Evolutionary conservation across 2,329 filamentous ascomycete genomes (phyloP), one percentile per base, ranked within the genome.

Genomic region (Aspergillus neoniger): DNA sequence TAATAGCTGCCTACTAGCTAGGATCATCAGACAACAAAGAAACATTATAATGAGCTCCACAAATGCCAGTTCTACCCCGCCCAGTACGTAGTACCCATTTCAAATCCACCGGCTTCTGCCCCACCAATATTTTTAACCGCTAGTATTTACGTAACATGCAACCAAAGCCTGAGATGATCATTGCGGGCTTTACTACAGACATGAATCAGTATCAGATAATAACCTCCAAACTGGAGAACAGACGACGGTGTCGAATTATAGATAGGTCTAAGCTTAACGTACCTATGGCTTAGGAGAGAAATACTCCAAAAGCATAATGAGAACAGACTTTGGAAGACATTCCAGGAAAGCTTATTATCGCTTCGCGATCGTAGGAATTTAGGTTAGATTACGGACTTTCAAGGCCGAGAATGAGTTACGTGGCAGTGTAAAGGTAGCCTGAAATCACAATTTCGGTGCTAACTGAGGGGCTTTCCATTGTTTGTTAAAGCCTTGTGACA

Each of bases 31-130:
- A 2, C 25, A 28, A 28, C 25, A 28, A 28, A 28, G 7, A 28
- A 28, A 28, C 7, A 28, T 28, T 28, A 28, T 2, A 28, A 28
- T 28, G 25, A 28, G 25, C 14, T 38, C 55, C 55, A 50, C 30
- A 43, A 49, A 50, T 41, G 30, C 30, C 44, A 50, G 32, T 50
- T 50, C 15, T 57, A 50, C 55, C 44, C 55, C 44, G 44, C 55
- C 44, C 55, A 30, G 41, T 21, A 23, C 21, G 19, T 32, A 50
- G 44, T 50, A 30, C 7, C 25, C 25, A 28, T 28, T 8, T 28
- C 7, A 28, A 8, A 28, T 2, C 6, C 23, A 28, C 25, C 25
- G 25, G 25, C 25, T 28, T 8, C 25, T 28, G 25, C 25, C 25
- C 25, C 25, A 28, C 25, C 25, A 3, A 28, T 28, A 28, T 8